Evolutionary conservation across 2,329 filamentous ascomycete species (phyloP), one percentile per base, ranked within the genome.

Genomic region (Xylariaceae sp.): DNA sequence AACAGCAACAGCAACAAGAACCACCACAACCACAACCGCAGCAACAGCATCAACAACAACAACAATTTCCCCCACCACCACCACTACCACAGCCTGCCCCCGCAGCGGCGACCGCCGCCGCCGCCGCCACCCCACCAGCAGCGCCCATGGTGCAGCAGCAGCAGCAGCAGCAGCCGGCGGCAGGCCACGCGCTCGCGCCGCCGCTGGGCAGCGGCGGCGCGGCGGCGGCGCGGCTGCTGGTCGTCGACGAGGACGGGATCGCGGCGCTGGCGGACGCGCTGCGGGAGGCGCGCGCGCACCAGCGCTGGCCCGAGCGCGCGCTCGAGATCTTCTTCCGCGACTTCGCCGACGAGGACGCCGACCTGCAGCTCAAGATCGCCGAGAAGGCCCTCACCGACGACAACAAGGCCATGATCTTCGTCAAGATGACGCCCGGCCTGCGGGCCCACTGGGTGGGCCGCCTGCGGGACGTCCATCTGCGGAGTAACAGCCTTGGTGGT

Each of bases 331-430:
- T 77, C 46, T 77, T 77, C 52, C 61, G 64, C 19, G 72, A 77
- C 38, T 77, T 77, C 47, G 56, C 64, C 11, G 63, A 68, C 30
- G 72, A 77, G 43, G 71, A 77, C 38, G 58, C 69, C 38, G 73
- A 77, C 44, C 49, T 77, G 36, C 73, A 77, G 57, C 59, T 77
- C 24, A 73, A 70, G 52, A 72, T 77, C 21, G 71, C 72, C 0
- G 72, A 77, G 51, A 71, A 71, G 40, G 65, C 72, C 1, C 59
- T 77, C 17, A 65, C 69, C n/a, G 69, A 76, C 43, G 68, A 75
- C 42, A 70, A 68, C 48, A 76, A 74, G 49, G 74, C 73, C 19
- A 70, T 77, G 63, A 65, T 77, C 26, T 78, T 77, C 43, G 75
- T 72, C 58, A 77, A 77, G 57, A 77, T 77, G 70, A 67, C 72